Conservation (phyloP, 2,329 filamentous ascomycete genomes). For the Trichoderma sp. region DNA sequence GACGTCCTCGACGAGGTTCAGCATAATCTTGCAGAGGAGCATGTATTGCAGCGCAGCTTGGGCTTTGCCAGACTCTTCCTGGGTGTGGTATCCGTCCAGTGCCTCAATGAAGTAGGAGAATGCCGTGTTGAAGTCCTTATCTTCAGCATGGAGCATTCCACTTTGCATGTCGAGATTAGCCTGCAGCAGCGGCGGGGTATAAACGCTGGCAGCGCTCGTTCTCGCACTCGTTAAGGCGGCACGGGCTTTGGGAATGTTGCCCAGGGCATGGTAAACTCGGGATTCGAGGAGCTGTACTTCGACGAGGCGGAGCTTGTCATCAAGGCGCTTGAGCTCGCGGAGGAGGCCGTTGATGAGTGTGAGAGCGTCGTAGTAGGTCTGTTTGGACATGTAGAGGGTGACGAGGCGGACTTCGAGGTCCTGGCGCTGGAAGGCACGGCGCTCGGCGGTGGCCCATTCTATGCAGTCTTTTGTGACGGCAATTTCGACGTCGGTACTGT, state of each 20-base stretch:
- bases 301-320: constrained; percentile 97
- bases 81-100: constrained; percentile 91
- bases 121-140: constrained; percentile 98
- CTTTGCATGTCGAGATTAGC: constrained; percentile 99
- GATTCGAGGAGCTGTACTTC: constrained; percentile 98
- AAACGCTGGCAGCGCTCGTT: constrained; percentile 94
- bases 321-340: constrained; percentile 94
- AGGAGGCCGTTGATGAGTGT: constrained; percentile 95
- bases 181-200: constrained; percentile 93
- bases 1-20: constrained; percentile 95
- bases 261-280: constrained; percentile 93
- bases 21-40: constrained; percentile 99
- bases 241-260: constrained; percentile 93
- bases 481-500: constrained; percentile 93
- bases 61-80: constrained; percentile 86
- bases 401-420: constrained; percentile 97
- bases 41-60: constrained; percentile 99
- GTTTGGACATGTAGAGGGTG: constrained; percentile 92
- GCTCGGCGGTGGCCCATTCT: constrained; percentile 96
- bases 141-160: constrained; percentile 97
- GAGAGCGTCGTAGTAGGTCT: constrained; percentile 95
- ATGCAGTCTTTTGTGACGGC: constrained; percentile 97
- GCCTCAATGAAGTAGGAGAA: constrained; percentile 99
- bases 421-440: constrained; percentile 93
- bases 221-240: constrained; percentile 92